These are phyloP conservation scores for Fusarium sacchari DNA, from an alignment of 2,329 filamentous ascomycete species.

Conservation along the genomic window DNA sequence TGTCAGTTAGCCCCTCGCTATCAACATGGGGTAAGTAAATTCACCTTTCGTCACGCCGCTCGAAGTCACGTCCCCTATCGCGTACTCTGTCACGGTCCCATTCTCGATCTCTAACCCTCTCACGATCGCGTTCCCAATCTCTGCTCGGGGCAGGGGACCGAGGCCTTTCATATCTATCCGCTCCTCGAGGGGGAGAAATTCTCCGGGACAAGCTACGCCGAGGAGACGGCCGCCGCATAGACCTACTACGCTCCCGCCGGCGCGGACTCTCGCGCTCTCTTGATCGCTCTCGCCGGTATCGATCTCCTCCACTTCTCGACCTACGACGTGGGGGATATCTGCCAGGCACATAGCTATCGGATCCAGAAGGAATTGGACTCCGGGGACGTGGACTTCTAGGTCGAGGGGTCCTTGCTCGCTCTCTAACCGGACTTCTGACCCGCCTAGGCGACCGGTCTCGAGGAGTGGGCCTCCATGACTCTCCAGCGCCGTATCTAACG, in stretches of 20 bases:
- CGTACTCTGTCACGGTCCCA: constrained; percentile 46
- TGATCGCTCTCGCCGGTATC: constrained; percentile 56
- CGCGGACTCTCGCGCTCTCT: constrained; percentile 53
- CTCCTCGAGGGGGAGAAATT: constrained; percentile 49
- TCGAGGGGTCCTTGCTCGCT: constrained; percentile 50
- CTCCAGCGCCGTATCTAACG: constrained; percentile 69
- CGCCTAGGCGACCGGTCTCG: constrained; percentile 58
- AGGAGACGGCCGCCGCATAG: constrained; percentile 51
- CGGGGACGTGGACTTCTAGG: constrained; percentile 53
- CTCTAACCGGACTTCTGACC: constrained; percentile 47
- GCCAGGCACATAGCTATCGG: constrained; percentile 59
- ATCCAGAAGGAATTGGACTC: constrained; percentile 51
- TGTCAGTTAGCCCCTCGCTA: constrained; percentile 30
- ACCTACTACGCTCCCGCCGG: constrained; percentile 51
- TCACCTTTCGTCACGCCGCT: constrained; percentile 56
- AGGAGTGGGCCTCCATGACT: constrained; percentile 69
- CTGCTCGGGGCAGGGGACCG: constrained; percentile 52
- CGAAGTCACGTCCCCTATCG: constrained; percentile 50
- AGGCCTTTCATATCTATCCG: constrained; percentile 52
- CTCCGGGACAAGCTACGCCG: constrained; percentile 53
- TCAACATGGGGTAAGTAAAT: not conserved
- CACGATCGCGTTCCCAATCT: constrained; percentile 50
- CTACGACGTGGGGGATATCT: constrained; percentile 55
- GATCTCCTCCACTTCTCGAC: constrained; percentile 54
- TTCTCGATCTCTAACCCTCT: constrained; percentile 45